Conservation (phyloP, 768 basidiomycete species). For the Kwoniella pini region DNA sequence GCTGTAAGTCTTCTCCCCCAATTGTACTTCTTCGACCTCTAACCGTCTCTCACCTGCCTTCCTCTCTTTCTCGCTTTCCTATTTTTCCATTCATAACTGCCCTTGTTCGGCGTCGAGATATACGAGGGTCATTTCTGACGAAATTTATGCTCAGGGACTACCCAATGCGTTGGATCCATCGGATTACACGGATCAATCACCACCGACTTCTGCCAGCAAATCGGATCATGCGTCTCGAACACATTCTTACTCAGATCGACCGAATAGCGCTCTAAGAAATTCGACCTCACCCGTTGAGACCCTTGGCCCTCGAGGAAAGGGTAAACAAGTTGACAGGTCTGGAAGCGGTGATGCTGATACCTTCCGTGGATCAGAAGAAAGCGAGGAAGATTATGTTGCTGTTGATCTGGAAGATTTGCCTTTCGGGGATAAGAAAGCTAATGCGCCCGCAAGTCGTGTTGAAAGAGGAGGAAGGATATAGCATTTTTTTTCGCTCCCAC, state of each 20-base stretch:
- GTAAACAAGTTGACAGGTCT: background rate
- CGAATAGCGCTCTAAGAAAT: no score
- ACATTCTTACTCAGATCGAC: background rate
- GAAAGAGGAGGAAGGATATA: slow-evolving; percentile 17
- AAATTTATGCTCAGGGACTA: slow-evolving; percentile 22
- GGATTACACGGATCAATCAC: slow-evolving; percentile 13
- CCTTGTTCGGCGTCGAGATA: no score
- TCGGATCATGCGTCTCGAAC: background rate
- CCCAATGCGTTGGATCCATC: slow-evolving; percentile 37
- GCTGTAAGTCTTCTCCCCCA: no score
- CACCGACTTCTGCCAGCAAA: slow-evolving; percentile 2
- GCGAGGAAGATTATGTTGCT: slow-evolving; percentile 17
- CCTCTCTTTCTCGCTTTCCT: background rate
- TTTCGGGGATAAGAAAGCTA: background rate
- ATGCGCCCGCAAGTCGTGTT: background rate
- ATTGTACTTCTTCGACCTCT: background rate
- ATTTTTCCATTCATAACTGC: background rate
- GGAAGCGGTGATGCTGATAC: background rate
- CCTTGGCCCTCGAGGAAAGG: background rate
- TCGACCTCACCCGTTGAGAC: background rate
- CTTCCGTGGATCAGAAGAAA: background rate
- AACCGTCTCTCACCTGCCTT: background rate
- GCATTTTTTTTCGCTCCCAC: no score
- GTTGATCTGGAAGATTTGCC: slow-evolving; percentile 18
- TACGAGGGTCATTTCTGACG: background rate